Percentiles rank a stretch among this genome's conserved stretches.
phyloP scores from a whole-genome alignment of 768 basidiomycete genomes.

The Suillus luteus region DNA sequence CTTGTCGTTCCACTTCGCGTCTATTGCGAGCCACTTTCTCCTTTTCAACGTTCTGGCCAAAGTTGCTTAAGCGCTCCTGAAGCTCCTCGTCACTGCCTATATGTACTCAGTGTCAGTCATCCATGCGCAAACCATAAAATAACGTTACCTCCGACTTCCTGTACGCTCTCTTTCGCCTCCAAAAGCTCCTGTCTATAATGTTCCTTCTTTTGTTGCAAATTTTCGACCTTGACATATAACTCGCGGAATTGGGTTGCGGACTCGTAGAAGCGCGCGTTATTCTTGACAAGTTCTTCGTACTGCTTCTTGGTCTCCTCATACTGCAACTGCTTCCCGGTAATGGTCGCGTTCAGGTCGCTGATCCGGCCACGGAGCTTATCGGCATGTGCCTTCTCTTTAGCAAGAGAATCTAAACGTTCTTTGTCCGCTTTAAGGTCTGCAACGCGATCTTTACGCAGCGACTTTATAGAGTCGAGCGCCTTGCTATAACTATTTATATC shows the following conservation, averaged over 20 bases:
- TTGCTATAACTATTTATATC: constrained; percentile 80
- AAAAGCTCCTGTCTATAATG: constrained; percentile 62
- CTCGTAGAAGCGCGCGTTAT: constrained; percentile 82
- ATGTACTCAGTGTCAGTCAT: background rate
- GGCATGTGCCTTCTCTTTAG: constrained; percentile 81
- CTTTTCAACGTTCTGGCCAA: constrained; percentile 55
- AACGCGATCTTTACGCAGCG: constrained; percentile 85
- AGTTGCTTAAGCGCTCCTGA: constrained; percentile 53
- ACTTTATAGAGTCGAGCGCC: constrained; percentile 90
- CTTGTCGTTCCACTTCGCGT: constrained; percentile 56
- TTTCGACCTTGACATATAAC: constrained; percentile 70
- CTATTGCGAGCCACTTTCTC: constrained; percentile 50
- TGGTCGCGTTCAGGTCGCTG: constrained; percentile 56
- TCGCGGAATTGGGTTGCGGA: constrained; percentile 85
- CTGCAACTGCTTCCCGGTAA: constrained; percentile 72
- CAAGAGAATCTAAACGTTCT: constrained; percentile 76
- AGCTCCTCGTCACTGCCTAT: constrained; percentile 78
- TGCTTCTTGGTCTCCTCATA: constrained; percentile 69
- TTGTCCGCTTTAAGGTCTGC: constrained; percentile 93
- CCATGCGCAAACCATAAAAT: background rate
- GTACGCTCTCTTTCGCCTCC: constrained; percentile 61
- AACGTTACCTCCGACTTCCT: constrained; percentile 60
- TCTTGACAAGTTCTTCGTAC: constrained; percentile 63
- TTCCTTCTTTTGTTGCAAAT: constrained; percentile 60
- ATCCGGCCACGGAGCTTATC: constrained; percentile 78